Evolutionary conservation across 2,329 filamentous ascomycete genomes (phyloP).

Genomic region (Clathrospora elynae): DNA sequence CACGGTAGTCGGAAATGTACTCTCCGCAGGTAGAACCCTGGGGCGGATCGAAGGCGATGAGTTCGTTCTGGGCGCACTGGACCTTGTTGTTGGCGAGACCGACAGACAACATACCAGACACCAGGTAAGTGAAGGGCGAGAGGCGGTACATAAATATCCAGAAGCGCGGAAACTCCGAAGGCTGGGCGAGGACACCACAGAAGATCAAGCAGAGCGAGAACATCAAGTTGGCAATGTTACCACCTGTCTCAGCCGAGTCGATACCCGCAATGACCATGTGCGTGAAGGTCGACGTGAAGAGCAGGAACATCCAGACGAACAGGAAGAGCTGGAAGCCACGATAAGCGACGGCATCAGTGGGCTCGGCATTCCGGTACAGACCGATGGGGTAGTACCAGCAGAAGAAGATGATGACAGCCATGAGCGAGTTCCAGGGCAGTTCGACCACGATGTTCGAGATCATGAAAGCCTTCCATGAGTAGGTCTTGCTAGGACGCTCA

Average conservation of each 20-base stretch:
- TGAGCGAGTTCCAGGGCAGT: constrained; percentile 80
- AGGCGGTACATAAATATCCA: constrained; percentile 86
- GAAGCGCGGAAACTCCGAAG: constrained; percentile 68
- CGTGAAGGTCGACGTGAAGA: constrained; percentile 82
- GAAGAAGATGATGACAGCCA: constrained; percentile 76
- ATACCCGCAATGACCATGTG: constrained; percentile 77
- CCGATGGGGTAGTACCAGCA: constrained; percentile 88
- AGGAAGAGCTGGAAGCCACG: constrained; percentile 81
- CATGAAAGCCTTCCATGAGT: constrained; percentile 86
- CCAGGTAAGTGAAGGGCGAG: constrained; percentile 81
- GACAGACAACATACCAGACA: constrained; percentile 71
- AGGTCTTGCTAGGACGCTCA: constrained; percentile 82
- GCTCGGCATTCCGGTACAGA: constrained; percentile 70
- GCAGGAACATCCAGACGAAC: constrained; percentile 72
- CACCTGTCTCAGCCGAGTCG: constrained; percentile 74
- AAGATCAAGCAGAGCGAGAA: constrained; percentile 77
- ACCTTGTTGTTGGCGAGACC: constrained; percentile 71
- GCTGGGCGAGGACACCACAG: constrained; percentile 72
- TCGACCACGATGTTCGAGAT: constrained; percentile 82
- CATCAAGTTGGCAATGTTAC: constrained; percentile 74
- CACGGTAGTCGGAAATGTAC: constrained; percentile 47
- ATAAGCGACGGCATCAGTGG: constrained; percentile 65
- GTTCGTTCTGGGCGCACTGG: constrained; percentile 71
- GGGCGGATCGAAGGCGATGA: constrained; percentile 68
- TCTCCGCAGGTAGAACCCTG: constrained; percentile 50